Conservation (phyloP, 345 rosid genomes). For the Moricandia arvensis region DNA sequence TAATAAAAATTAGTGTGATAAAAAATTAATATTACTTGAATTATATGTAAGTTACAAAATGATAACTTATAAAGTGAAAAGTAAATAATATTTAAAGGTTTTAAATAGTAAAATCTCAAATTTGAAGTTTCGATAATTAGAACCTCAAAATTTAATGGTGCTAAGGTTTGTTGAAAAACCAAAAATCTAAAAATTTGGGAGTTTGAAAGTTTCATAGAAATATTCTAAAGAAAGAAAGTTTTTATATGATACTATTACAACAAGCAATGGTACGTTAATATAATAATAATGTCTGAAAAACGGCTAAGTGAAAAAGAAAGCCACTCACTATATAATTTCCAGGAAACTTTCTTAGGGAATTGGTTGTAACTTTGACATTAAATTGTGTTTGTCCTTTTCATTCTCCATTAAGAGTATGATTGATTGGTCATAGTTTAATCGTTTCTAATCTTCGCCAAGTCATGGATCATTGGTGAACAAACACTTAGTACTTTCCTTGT, state of each 20-base stretch:
- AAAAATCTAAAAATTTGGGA: too few relatives aligned
- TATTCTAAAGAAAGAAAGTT: background rate
- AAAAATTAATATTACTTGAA: too few relatives aligned
- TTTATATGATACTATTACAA: background rate
- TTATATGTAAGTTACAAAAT: too few relatives aligned
- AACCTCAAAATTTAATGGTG: too few relatives aligned
- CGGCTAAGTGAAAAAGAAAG: slow-evolving; percentile 5
- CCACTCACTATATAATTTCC: slow-evolving; percentile 10
- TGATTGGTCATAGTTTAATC: slow-evolving; percentile 2
- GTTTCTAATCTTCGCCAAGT: slow-evolving; percentile 1
- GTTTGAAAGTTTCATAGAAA: too few relatives aligned
- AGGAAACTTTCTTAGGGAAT: slow-evolving; percentile 22
- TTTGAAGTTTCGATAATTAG: too few relatives aligned
- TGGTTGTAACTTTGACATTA: slow-evolving; percentile 18
- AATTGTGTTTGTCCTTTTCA: background rate
- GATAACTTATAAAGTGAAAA: too few relatives aligned
- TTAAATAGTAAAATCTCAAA: too few relatives aligned
- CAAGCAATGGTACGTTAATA: background rate
- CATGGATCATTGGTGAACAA: background rate
- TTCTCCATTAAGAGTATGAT: background rate
- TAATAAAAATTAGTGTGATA: too few relatives aligned
- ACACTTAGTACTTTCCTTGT: background rate
- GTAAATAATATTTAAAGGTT: too few relatives aligned
- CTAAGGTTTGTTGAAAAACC: too few relatives aligned
- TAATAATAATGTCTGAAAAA: background rate